Percentiles rank a stretch among this genome's conserved stretches.
Evolutionary conservation across 75 land plant species (phyloP).

Genomic region (Pinus tabuliformis): DNA sequence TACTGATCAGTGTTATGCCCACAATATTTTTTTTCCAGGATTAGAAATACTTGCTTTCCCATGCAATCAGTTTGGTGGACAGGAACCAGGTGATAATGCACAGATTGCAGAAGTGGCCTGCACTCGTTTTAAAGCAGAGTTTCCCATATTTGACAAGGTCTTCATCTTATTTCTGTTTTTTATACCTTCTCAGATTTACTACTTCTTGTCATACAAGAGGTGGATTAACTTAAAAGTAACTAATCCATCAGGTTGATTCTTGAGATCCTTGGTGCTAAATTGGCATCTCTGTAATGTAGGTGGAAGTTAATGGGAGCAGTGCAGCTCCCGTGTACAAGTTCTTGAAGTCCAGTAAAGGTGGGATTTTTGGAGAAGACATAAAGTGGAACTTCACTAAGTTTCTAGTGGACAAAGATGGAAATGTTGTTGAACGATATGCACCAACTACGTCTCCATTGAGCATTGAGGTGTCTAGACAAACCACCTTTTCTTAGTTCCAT

Average conservation of each 20-base stretch:
- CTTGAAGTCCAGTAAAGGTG: conserved; percentile 71
- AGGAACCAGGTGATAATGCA: too few species aligned
- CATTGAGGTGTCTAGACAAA: conserved; percentile 46
- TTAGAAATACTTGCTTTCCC: too few species aligned
- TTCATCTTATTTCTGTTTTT: not conserved
- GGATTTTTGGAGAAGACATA: conserved; percentile 57
- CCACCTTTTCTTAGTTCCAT: not conserved
- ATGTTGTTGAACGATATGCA: conserved; percentile 68
- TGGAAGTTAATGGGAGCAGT: conserved; percentile 28
- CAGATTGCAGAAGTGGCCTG: conserved; percentile 19
- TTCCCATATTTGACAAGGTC: too few species aligned
- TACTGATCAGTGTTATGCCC: too few species aligned
- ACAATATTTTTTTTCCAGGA: too few species aligned
- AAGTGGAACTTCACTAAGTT: too few species aligned
- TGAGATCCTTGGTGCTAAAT: not conserved
- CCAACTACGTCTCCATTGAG: conserved; percentile 78
- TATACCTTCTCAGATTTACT: not conserved
- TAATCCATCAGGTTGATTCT: not conserved
- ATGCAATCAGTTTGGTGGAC: too few species aligned
- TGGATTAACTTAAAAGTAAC: not conserved
- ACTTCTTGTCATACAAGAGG: not conserved
- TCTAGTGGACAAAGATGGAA: too few species aligned
- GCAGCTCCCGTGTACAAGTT: conserved; percentile 79
- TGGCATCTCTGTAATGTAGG: conserved; percentile 21
- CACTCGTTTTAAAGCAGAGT: too few species aligned